Evolutionary conservation across 192 early-diverging fungal species (phyloP).

Genomic region (Podila epigama): DNA sequence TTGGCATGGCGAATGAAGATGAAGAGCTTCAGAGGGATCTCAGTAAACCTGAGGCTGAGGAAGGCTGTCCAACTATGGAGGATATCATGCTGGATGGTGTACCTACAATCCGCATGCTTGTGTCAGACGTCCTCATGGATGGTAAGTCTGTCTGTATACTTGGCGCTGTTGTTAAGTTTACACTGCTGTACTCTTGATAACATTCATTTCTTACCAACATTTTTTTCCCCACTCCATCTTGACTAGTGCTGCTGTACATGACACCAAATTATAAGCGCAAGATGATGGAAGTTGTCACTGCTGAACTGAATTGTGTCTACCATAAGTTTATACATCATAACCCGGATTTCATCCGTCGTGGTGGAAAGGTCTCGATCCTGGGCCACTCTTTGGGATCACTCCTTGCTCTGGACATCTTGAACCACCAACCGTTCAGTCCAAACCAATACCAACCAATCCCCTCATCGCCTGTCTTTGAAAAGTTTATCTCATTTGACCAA

Average conservation of each 20-base stretch:
- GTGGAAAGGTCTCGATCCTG: slow-evolving; percentile 76
- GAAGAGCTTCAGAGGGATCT: slow-evolving; percentile 64
- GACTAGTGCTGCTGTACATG: slow-evolving; percentile 81
- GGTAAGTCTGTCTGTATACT: slow-evolving; percentile 55
- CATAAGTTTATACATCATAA: slow-evolving; percentile 72
- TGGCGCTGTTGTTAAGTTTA: not conserved
- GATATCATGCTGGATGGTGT: slow-evolving; percentile 86
- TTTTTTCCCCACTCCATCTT: slow-evolving; percentile 11
- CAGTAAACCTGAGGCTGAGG: slow-evolving; percentile 58
- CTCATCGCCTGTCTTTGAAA: slow-evolving; percentile 44
- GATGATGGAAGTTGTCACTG: slow-evolving; percentile 80
- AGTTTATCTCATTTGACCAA: slow-evolving; percentile 36
- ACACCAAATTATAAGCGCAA: slow-evolving; percentile 81
- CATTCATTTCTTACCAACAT: not conserved
- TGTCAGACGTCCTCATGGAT: slow-evolving; percentile 86
- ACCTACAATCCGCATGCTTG: slow-evolving; percentile 78
- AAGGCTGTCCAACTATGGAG: slow-evolving; percentile 69
- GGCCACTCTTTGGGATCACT: slow-evolving; percentile 85
- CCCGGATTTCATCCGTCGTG: slow-evolving; percentile 69
- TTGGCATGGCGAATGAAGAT: slow-evolving; percentile 70
- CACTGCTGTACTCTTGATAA: not conserved
- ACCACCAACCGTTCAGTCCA: slow-evolving; percentile 64
- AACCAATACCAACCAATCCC: slow-evolving; percentile 39
- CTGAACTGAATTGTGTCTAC: slow-evolving; percentile 83
- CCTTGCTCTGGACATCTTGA: slow-evolving; percentile 80